A percentile compares a stretch with the other conserved stretches of the same genome.
Evolutionary conservation across 2,329 filamentous ascomycete genomes (phyloP).

Genomic region (Colletotrichum trifolii): DNA sequence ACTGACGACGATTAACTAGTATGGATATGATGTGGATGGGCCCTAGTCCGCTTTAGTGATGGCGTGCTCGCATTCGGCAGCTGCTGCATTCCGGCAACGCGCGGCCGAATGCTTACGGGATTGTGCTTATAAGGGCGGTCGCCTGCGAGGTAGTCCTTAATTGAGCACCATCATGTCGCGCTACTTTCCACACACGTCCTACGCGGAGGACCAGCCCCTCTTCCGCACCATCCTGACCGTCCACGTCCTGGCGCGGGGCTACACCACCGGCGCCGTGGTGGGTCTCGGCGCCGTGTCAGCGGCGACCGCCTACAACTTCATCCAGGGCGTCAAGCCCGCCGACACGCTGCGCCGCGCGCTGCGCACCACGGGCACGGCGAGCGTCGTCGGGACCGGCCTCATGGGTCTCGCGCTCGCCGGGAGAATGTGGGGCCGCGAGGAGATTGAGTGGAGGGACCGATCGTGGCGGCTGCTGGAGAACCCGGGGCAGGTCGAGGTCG

Average conservation of each 20-base stretch:
- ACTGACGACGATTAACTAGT: constrained; percentile 61
- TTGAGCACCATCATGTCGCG: constrained; percentile 59
- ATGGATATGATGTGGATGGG: constrained; percentile 11
- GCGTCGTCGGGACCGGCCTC: constrained; percentile 56
- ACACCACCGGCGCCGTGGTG: constrained; percentile 64
- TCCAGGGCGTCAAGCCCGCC: constrained; percentile 39
- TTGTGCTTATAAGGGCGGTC: no score
- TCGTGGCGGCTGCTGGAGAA: constrained; percentile 71
- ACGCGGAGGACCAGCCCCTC: constrained; percentile 72
- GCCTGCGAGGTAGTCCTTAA: not conserved
- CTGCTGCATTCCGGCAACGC: no score
- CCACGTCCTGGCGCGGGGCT: constrained; percentile 68
- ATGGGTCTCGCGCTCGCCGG: constrained; percentile 55
- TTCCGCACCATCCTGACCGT: constrained; percentile 65
- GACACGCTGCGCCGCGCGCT: constrained; percentile 51
- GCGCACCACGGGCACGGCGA: constrained; percentile 56
- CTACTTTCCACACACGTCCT: constrained; percentile 64
- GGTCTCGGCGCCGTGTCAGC: constrained; percentile 53
- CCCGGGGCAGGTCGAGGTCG: constrained; percentile 64
- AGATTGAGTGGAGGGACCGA: constrained; percentile 73
- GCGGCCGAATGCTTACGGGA: no score
- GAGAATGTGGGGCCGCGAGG: constrained; percentile 65
- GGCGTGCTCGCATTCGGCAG: no score
- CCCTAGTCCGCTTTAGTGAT: no score
- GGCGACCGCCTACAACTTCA: constrained; percentile 43